These are phyloP conservation scores for Spergularia bocconei DNA, from an alignment of 148 eudicot genomes.

Conservation along the genomic window DNA sequence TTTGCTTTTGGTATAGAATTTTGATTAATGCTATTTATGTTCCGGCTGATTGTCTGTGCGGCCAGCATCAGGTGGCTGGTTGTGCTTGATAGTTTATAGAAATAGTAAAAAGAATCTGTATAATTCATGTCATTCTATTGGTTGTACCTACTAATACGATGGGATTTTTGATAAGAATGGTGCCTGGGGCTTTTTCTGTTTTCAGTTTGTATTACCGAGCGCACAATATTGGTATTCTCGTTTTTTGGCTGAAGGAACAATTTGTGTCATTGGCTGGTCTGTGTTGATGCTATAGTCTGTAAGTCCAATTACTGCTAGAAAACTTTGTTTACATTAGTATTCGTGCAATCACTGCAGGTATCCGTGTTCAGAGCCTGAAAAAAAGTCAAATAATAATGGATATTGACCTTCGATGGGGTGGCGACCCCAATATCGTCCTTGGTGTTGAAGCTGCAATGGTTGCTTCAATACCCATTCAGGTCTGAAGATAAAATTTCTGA, in stretches of 20 bases:
- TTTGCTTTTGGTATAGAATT: background rate
- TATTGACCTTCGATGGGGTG: constrained; percentile 95
- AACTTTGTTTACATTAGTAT: constrained; percentile 9
- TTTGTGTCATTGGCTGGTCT: background rate
- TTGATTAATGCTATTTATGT: background rate
- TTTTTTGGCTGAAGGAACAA: background rate
- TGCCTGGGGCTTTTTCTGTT: background rate
- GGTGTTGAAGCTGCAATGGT: constrained; percentile 82
- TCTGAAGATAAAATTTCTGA: constrained; percentile 24
- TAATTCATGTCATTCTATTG: background rate
- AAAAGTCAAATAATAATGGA: constrained; percentile 92
- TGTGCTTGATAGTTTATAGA: background rate
- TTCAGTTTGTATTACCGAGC: too few relatives aligned
- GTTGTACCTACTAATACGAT: background rate
- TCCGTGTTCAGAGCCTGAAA: constrained; percentile 95
- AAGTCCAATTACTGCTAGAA: background rate
- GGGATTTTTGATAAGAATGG: background rate
- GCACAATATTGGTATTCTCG: too few relatives aligned
- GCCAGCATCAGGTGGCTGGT: background rate
- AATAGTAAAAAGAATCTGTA: background rate
- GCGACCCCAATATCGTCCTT: constrained; percentile 79
- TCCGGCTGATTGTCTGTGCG: background rate
- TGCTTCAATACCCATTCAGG: constrained; percentile 97
- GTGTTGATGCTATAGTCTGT: background rate
- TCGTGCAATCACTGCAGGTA: constrained; percentile 51